phyloP scores from a whole-genome alignment of 495 filamentous ascomycete genomes.

The Xylaria telfairii region DNA sequence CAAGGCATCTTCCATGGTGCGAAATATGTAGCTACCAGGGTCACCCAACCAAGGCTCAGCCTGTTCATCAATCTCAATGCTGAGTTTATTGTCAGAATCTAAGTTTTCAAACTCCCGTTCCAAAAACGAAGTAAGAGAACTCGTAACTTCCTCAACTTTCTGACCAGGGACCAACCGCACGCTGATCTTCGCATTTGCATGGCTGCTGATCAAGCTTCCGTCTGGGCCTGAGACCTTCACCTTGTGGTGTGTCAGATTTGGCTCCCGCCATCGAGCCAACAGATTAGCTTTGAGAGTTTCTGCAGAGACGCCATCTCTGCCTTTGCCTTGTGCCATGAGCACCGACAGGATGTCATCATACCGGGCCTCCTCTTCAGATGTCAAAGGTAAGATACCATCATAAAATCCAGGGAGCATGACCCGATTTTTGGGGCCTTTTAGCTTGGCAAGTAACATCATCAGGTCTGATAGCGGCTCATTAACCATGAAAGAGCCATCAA shows the following conservation, averaged over 20 bases:
- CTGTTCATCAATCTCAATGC: conserved; percentile 84
- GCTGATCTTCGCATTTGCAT: conserved; percentile 84
- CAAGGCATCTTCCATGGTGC: conserved; percentile 84
- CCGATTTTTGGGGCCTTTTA: conserved; percentile 72
- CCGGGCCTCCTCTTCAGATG: conserved; percentile 74
- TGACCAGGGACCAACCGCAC: conserved; percentile 94
- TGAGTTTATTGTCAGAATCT: conserved; percentile 79
- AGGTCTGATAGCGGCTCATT: conserved; percentile 92
- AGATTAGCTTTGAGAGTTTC: conserved; percentile 75
- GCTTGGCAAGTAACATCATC: conserved; percentile 75
- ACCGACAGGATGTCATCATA: conserved; percentile 84
- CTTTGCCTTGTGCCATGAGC: conserved; percentile 71
- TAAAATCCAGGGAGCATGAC: conserved; percentile 79
- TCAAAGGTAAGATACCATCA: conserved; percentile 77
- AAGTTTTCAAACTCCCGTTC: conserved; percentile 73
- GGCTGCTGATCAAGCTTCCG: conserved; percentile 84
- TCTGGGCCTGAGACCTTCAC: conserved; percentile 88
- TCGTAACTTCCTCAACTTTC: conserved; percentile 74
- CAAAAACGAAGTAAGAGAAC: conserved; percentile 68
- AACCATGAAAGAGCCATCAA: conserved; percentile 87
- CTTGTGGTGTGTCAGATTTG: conserved; percentile 90
- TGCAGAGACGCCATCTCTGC: conserved; percentile 61
- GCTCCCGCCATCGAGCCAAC: conserved; percentile 95
- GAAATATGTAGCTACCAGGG: conserved; percentile 87
- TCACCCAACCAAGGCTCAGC: conserved; percentile 97